Evolutionary conservation across 2,329 filamentous ascomycete genomes (phyloP), one percentile per base, ranked within the genome.

Genomic region (Alternaria rosae): DNA sequence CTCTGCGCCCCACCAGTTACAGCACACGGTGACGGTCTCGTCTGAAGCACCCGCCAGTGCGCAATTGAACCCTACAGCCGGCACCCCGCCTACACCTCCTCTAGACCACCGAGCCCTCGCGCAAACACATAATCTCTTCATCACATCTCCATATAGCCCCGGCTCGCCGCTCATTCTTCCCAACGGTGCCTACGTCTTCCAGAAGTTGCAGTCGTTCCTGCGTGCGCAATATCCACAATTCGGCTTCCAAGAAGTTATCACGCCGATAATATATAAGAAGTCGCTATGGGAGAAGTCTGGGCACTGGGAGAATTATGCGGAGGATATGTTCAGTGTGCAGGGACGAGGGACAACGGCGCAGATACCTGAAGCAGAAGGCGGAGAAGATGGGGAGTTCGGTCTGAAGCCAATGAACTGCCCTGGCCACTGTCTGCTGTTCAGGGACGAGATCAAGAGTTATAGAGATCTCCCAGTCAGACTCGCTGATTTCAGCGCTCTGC

Each of bases 341-440:
- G 85, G 84, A 2, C 82, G 85, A 15, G 83, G 83, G n/a, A 80
- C 82, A 32, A 81, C 75, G 21, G 82, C 81, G 4, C 74, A 81
- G 47, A 74, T 66, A n/a, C 73, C 81, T 32, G 79, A 80, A 6
- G 78, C 77, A 3, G 83, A 87, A 62, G 66, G 78, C 8, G 84
- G 83, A 20, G 87, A 89, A 63, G 88, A 91, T 64, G 88, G 90
- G 66, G 90, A 92, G 65, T 96, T 92, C 79, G 92, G 92, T 17
- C 82, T 97, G 69, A 97, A 97, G 79, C 93, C 93, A 13, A 97
- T 97, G 93, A 97, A 97, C 76, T 97, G 93, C 76, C 93, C 93
- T 0, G 93, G 92, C 4, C 93, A 97, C 79, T 96, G 92, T 76
- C 83, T 97, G 66, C 87, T 97, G 64, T 97, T 96, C 76, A 89